Percentiles rank a stretch among this genome's conserved stretches.
Conservation (phyloP, 2,329 filamentous ascomycete genomes). For the Pseudohalonectria lignicola region DNA sequence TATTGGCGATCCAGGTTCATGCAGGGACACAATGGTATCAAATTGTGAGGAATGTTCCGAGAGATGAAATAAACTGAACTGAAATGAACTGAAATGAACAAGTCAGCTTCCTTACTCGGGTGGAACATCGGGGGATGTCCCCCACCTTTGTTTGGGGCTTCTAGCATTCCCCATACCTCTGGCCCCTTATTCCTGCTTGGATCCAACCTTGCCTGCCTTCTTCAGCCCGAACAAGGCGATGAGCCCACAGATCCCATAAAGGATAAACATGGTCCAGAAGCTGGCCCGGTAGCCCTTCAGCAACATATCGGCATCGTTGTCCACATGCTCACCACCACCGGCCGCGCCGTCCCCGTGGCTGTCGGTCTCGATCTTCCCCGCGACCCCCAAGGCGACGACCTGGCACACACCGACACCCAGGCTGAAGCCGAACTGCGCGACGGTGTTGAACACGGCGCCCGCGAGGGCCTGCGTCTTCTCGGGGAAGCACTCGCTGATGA, state of each 20-base stretch:
- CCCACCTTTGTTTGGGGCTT: too few relatives aligned
- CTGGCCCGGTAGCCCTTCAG: conserved; percentile 3
- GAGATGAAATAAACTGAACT: too few relatives aligned
- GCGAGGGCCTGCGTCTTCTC: conserved; percentile 46
- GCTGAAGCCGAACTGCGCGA: conserved; percentile 31
- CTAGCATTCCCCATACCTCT: too few relatives aligned
- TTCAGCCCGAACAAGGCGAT: conserved; percentile 1
- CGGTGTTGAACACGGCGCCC: conserved; percentile 51
- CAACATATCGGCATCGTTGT: not conserved
- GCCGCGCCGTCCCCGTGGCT: not conserved
- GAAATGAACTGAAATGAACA: too few relatives aligned
- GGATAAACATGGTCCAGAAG: conserved; percentile 6
- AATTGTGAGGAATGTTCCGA: too few relatives aligned
- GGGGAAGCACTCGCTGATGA: conserved; percentile 43
- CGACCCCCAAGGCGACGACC: conserved; percentile 2
- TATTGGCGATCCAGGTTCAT: too few relatives aligned
- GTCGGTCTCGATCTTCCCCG: not conserved
- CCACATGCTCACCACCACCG: too few relatives aligned
- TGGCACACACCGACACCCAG: conserved; percentile 2
- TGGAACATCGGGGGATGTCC: too few relatives aligned
- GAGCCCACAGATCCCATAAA: not conserved
- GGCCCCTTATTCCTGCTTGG: conserved; percentile 2
- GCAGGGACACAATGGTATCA: too few relatives aligned
- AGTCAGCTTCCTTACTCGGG: too few relatives aligned
- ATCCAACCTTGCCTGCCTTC: conserved; percentile 1